Percentiles rank a stretch among this genome's conserved stretches.
phyloP scores from a whole-genome alignment of 129 eudicot genomes.

The Flaveria bidentis region DNA sequence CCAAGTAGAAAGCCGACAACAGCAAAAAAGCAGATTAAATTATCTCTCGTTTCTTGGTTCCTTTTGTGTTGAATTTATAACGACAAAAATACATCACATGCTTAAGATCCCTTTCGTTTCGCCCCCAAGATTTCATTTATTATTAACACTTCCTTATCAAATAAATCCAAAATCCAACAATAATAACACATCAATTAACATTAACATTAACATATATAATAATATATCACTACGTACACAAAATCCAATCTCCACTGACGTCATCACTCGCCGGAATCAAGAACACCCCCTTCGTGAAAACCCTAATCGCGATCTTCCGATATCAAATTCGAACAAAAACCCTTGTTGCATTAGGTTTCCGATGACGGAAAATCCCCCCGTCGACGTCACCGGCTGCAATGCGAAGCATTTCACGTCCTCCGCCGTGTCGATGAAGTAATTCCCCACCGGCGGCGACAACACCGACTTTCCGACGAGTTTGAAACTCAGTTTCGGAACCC shows the following conservation, averaged over 20 bases:
- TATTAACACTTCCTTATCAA: constrained; percentile 20
- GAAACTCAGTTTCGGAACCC: constrained; percentile 65
- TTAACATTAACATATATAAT: background rate
- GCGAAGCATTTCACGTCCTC: constrained; percentile 67
- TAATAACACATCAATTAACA: constrained; percentile 16
- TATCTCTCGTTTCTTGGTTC: constrained; percentile 26
- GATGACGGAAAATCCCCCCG: constrained; percentile 52
- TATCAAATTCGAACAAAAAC: constrained; percentile 64
- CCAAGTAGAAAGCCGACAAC: constrained; percentile 44
- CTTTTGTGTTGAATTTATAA: constrained; percentile 28
- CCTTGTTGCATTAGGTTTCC: constrained; percentile 85
- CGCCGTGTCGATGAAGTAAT: constrained; percentile 65
- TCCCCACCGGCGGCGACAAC: constrained; percentile 53
- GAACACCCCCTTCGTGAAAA: constrained; percentile 62
- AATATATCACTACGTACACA: constrained; percentile 25
- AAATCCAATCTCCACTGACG: constrained; percentile 1
- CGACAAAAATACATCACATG: constrained; percentile 46
- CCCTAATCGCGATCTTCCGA: constrained; percentile 53
- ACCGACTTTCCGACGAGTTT: constrained; percentile 58
- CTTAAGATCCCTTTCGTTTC: constrained; percentile 33
- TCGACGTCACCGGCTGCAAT: constrained; percentile 47
- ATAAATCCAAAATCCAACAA: constrained; percentile 12
- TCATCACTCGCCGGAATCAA: constrained; percentile 18
- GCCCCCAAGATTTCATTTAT: background rate
- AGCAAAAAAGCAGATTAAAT: constrained; percentile 40